A percentile compares a stretch with the other conserved stretches of the same genome.
These are phyloP conservation scores for Rhizopogon rudus DNA, from an alignment of 768 basidiomycete genomes.

Conservation along the genomic window DNA sequence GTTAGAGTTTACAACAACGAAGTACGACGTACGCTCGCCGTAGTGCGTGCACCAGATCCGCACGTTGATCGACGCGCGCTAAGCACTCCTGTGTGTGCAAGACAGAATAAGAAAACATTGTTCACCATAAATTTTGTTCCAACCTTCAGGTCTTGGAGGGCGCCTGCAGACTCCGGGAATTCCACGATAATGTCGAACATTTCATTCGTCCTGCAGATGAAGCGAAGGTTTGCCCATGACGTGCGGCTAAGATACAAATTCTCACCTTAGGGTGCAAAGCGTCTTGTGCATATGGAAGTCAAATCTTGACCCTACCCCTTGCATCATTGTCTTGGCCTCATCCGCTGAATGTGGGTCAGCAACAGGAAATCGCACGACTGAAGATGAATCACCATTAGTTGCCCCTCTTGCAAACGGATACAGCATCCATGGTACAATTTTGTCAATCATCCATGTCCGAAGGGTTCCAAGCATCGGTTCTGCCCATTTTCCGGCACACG, in stretches of 20 bases:
- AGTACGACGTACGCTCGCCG: conserved; percentile 60
- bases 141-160: conserved; percentile 83
- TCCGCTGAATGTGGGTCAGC: conserved; percentile 41
- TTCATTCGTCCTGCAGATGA: conserved; percentile 56
- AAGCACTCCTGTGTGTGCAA: conserved; percentile 56
- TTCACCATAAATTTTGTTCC: conserved; percentile 1
- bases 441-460: conserved; percentile 72
- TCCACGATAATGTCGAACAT: conserved; percentile 97
- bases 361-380: conserved; percentile 1
- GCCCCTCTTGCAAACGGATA: conserved; percentile 71
- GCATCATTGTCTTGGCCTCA: conserved; percentile 67
- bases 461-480: conserved; percentile 56
- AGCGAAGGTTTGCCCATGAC: not conserved
- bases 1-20: not conserved
- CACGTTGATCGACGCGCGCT: conserved; percentile 75
- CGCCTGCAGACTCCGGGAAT: conserved; percentile 82
- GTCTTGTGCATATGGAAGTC: conserved; percentile 94
- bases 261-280: conserved; percentile 79
- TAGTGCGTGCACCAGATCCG: conserved; percentile 68
- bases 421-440: conserved; percentile 83
- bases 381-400: conserved; percentile 36
- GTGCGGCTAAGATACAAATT: not conserved
- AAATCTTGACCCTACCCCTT: conserved; percentile 75
- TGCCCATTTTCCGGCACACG: conserved; percentile 68
- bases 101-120: not conserved